Evolutionary conservation across 192 early-diverging fungal species (phyloP).

Genomic region (Chytriomyces confervae): DNA sequence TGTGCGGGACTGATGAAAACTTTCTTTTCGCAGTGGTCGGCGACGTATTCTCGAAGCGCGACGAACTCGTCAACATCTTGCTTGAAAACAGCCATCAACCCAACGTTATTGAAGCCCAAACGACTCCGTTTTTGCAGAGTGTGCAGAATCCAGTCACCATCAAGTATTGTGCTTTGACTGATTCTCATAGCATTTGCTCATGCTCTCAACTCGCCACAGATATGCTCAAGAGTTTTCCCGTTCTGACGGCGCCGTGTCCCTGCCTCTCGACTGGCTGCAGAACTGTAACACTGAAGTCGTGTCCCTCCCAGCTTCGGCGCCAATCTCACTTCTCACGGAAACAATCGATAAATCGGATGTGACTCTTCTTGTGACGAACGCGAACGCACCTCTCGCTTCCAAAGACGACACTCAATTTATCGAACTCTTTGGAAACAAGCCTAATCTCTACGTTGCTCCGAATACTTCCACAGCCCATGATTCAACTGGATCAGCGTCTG

Average conservation of each 20-base stretch:
- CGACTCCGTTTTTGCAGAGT: not conserved
- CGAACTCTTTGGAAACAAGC: slow-evolving; percentile 35
- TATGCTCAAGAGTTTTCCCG: slow-evolving; percentile 14
- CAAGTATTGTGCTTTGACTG: slow-evolving; percentile 2
- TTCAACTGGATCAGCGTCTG: not conserved
- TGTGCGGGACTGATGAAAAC: no score
- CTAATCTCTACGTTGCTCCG: slow-evolving; percentile 42
- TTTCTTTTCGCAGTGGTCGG: slow-evolving; percentile 37
- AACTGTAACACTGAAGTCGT: slow-evolving; percentile 14
- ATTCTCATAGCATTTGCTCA: no score
- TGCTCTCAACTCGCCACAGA: not conserved
- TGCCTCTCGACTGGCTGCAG: slow-evolving; percentile 24
- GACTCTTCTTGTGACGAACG: slow-evolving; percentile 43
- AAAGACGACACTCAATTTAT: slow-evolving; percentile 34
- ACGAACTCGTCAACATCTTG: slow-evolving; percentile 40
- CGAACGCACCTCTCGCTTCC: slow-evolving; percentile 21
- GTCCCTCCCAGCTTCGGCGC: not conserved
- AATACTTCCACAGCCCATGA: slow-evolving; percentile 11
- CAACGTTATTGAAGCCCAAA: slow-evolving; percentile 2
- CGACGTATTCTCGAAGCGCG: slow-evolving; percentile 25
- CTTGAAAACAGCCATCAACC: slow-evolving; percentile 31
- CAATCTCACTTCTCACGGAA: slow-evolving; percentile 23
- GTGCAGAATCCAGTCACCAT: not conserved
- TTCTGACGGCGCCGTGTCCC: slow-evolving; percentile 7
- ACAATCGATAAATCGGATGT: slow-evolving; percentile 41